Base-by-base conservation (phyloP, 2,329 filamentous ascomycete genomes). In the Monilinia aucupariae region DNA sequence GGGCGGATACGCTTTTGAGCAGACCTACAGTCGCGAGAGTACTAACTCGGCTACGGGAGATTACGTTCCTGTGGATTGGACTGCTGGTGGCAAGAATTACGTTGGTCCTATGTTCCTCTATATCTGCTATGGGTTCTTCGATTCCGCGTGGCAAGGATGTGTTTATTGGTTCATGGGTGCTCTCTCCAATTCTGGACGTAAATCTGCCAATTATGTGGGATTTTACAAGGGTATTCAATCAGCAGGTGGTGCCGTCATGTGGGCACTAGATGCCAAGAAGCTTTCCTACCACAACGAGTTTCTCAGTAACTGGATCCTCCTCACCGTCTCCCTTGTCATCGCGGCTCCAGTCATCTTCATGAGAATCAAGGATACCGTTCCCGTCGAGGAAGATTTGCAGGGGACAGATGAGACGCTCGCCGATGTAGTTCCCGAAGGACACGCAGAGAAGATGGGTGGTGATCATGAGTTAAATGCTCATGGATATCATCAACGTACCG, bases 81-180 rank as follows among this genome's bases (percentile, higher is more conserved):
- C 79, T 2, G 80, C 85, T 62, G 76, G 79, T 34, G 85, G 84
- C 61, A 63, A 59, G n/a, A 47, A 34, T 13, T 94, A 88, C 73
- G 81, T 87, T 64, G 91, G 88, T 0, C 89, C 90, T 15, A 90
- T 96, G 84, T 91, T 96, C 75, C 78, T 96, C 59, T 96, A 92
- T 79, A 90, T 96, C 71, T 92, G 92, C 76, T 96, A 94, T 74
- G 91, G 91, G 48, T 88, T 94, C 76, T 94, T 87, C 70, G 93
- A 97, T 74, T 91, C 92, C 50, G 84, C 87, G 61, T 97, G 91
- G 88, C 93, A 97, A 79, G 93, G 91, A 0, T 86, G 81, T 71
- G 87, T 92, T 56, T 97, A 97, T 81, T 97, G 92, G 92, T 92
- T 89, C 79, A 96, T 97, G 89, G 93, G 93, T 58, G 85, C 92